These are phyloP conservation scores for Xylariaceae sp. DNA, from an alignment of 2,329 filamentous ascomycete species.

Conservation along the genomic window DNA sequence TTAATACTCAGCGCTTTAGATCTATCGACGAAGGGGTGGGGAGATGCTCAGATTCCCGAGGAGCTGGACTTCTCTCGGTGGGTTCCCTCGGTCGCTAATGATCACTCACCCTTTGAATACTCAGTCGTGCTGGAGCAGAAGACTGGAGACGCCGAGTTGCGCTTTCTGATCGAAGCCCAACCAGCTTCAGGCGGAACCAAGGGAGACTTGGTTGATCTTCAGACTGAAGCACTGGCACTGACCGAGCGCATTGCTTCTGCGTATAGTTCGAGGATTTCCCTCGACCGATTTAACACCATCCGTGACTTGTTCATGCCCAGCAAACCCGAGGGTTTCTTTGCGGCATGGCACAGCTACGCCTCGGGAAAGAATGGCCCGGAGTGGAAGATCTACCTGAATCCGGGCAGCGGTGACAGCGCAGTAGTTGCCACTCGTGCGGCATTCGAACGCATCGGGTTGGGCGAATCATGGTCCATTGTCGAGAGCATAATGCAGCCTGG, in stretches of 20 bases:
- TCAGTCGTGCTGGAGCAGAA: constrained; percentile 14
- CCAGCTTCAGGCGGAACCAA: neutral
- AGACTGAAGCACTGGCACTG: constrained; percentile 5
- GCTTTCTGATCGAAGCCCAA: constrained; percentile 19
- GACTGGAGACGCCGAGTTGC: constrained; percentile 14
- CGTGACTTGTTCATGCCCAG: constrained; percentile 14
- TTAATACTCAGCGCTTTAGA: constrained; percentile 5
- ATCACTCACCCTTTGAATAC: constrained; percentile 17
- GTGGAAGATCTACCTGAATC: constrained; percentile 19
- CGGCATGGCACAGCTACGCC: constrained; percentile 15
- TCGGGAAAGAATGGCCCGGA: constrained; percentile 6
- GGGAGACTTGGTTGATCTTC: constrained; percentile 1
- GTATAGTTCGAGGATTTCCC: constrained; percentile 9
- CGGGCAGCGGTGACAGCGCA: constrained; percentile 1
- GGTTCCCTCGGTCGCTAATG: constrained; percentile 14
- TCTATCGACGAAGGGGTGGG: constrained; percentile 9
- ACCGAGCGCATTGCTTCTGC: constrained; percentile 4
- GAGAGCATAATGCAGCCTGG: constrained; percentile 1
- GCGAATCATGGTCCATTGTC: constrained; percentile 3
- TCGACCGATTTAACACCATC: constrained; percentile 10
- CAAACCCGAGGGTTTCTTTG: constrained; percentile 5
- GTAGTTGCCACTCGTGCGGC: constrained; percentile 6
- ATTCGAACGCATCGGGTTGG: constrained; percentile 13
- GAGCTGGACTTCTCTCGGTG: constrained; percentile 1
- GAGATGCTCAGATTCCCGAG: constrained; percentile 3